Evolutionary conservation across 2,329 filamentous ascomycete species (phyloP).

Genomic region (Neophaeococcomyces mojaviensis): DNA sequence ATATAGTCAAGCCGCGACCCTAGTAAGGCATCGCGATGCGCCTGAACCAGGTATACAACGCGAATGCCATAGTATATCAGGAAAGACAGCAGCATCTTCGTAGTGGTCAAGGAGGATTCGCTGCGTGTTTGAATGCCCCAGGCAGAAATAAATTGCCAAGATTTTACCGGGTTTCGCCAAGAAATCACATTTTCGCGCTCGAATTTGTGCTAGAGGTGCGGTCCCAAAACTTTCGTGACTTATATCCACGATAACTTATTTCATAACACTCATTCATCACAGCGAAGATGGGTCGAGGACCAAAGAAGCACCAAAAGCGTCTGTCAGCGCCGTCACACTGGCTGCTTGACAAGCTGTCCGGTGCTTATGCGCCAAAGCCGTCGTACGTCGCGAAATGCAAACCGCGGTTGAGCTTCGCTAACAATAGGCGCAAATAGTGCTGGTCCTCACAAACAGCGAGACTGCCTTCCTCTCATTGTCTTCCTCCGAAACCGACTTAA

Average conservation of each 20-base stretch:
- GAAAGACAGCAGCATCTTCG: not conserved
- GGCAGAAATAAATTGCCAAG: not conserved
- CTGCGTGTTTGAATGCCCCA: not conserved
- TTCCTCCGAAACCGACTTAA: conserved; percentile 91
- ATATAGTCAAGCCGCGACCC: conserved; percentile 40
- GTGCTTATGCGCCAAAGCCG: conserved; percentile 65
- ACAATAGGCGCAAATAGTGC: conserved; percentile 28
- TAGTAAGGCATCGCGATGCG: not conserved
- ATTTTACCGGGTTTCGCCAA: not conserved
- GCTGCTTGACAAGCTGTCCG: conserved; percentile 99
- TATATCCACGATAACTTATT: not conserved
- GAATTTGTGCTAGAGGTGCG: too few relatives aligned
- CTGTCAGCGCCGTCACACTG: conserved; percentile 98
- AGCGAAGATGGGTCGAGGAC: conserved; percentile 49
- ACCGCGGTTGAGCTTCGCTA: conserved; percentile 7
- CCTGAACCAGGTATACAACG: not conserved
- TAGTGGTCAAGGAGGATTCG: not conserved
- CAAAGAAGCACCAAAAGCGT: conserved; percentile 99
- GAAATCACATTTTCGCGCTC: not conserved
- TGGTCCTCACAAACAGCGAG: conserved; percentile 88
- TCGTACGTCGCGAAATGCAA: conserved; percentile 32
- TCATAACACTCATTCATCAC: conserved; percentile 14
- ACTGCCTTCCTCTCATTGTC: conserved; percentile 97
- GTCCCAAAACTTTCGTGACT: not conserved
- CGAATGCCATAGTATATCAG: not conserved